Conservation (phyloP, 2,329 filamentous ascomycete genomes). For the Colletotrichum tabaci region DNA sequence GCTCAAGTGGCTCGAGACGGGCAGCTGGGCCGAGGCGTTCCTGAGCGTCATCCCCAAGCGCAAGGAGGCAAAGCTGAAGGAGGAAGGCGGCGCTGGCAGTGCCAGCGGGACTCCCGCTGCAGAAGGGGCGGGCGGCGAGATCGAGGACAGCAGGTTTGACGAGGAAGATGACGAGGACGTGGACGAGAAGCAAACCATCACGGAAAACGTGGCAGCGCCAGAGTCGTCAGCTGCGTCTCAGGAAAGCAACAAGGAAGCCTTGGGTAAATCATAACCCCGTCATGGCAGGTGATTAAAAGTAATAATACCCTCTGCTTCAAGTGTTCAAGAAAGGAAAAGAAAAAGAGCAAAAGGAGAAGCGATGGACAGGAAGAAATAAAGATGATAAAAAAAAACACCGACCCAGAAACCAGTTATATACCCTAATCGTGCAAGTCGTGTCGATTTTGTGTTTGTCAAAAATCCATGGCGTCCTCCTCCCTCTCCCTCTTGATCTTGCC, state of each 20-base stretch:
- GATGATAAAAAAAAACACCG: conserved; percentile 20
- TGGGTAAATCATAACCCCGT: conserved; percentile 32
- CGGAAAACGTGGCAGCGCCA: conserved; percentile 18
- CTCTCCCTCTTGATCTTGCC: conserved; percentile 69
- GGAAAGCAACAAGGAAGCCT: neutral
- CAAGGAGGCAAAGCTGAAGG: conserved; percentile 82
- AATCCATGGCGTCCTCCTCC: conserved; percentile 68
- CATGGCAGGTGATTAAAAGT: conserved; percentile 28
- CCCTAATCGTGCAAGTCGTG: conserved; percentile 40
- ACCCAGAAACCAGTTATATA: conserved; percentile 16
- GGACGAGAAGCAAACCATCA: conserved; percentile 47
- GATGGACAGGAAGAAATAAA: neutral
- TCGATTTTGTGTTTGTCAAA: conserved; percentile 53
- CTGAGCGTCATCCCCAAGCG: conserved; percentile 89
- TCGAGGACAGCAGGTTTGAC: conserved; percentile 46
- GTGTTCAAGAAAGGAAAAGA: conserved; percentile 1
- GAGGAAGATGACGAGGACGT: conserved; percentile 50
- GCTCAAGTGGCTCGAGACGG: conserved; percentile 90
- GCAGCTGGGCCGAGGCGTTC: conserved; percentile 94
- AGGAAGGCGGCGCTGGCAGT: conserved; percentile 16
- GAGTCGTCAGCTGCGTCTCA: conserved; percentile 22
- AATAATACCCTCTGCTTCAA: conserved; percentile 30
- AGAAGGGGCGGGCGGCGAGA: conserved; percentile 44
- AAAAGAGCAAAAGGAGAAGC: neutral
- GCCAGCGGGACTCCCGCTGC: conserved; percentile 47